Percentiles rank a stretch among this genome's conserved stretches.
phyloP scores from a whole-genome alignment of 2,329 filamentous ascomycete species.

The Fusarium robinianum region DNA sequence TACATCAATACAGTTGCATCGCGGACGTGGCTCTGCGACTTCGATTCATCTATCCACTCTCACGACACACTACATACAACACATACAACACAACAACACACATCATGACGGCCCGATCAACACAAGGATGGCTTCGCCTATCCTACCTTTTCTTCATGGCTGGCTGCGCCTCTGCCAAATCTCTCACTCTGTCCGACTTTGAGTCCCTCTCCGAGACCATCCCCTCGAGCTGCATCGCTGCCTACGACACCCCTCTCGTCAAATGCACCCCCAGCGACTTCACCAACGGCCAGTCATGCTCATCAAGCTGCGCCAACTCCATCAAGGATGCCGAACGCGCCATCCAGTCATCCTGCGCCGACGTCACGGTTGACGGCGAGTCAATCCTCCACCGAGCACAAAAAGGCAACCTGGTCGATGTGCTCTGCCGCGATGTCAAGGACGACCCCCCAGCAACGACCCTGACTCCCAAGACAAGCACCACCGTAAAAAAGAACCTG shows the following conservation, averaged over 20 bases:
- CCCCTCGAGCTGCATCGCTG: conserved; percentile 45
- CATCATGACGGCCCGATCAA: conserved; percentile 20
- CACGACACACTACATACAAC: conserved; percentile 6
- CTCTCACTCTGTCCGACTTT: conserved; percentile 46
- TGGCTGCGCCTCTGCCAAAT: conserved; percentile 30
- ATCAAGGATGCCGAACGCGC: conserved; percentile 36
- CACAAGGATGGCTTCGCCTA: conserved; percentile 33
- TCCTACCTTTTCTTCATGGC: conserved; percentile 31
- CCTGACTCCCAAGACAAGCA: conserved; percentile 5
- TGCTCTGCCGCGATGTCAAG: conserved; percentile 40
- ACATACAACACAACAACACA: neutral
- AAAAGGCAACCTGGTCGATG: conserved; percentile 42
- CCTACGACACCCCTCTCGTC: conserved; percentile 48
- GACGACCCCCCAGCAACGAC: conserved; percentile 12
- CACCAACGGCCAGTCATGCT: conserved; percentile 46
- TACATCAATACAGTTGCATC: neutral
- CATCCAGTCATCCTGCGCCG: conserved; percentile 37
- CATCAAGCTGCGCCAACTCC: conserved; percentile 41
- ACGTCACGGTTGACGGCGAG: conserved; percentile 29
- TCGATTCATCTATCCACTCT: neutral
- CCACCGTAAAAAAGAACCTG: conserved; percentile 22
- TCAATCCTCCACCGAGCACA: conserved; percentile 46
- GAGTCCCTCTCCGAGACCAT: conserved; percentile 46
- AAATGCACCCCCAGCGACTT: conserved; percentile 44
- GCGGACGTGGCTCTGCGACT: neutral